Evolutionary conservation across 331 rosid genomes (phyloP).

Genomic region (Malus hybrid): DNA sequence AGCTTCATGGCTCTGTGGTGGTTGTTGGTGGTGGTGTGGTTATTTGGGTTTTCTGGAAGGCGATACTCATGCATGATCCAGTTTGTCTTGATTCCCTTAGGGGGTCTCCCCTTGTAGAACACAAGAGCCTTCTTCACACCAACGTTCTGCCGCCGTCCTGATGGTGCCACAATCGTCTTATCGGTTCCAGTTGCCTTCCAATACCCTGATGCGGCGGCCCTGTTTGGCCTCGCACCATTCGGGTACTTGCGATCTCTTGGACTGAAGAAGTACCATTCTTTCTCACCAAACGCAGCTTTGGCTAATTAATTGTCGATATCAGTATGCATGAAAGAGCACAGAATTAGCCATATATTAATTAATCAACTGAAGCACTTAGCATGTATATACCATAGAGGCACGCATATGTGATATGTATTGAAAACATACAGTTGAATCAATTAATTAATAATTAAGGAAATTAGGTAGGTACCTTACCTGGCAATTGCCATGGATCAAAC

Average conservation of each 20-base stretch:
- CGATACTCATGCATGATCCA: constrained; percentile 31
- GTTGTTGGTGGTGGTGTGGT: constrained; percentile 1
- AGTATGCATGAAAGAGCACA: background rate
- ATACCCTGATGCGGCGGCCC: background rate
- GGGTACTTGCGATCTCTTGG: background rate
- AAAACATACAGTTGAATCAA: background rate
- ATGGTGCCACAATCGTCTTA: background rate
- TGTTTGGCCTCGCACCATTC: background rate
- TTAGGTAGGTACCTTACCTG: constrained; percentile 27
- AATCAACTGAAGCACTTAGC: background rate
- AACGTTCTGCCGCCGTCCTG: background rate
- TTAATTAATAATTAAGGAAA: background rate
- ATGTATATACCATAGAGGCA: background rate
- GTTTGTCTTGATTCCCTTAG: constrained; percentile 34
- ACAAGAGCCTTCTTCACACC: constrained; percentile 2
- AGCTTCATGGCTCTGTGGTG: constrained; percentile 26
- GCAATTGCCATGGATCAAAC: constrained; percentile 65
- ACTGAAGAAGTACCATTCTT: constrained; percentile 1
- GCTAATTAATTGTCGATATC: background rate
- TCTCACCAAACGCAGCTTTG: background rate
- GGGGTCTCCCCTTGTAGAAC: constrained; percentile 1
- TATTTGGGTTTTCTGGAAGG: constrained; percentile 16
- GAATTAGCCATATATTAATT: background rate
- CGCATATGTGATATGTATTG: background rate
- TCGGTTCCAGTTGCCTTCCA: background rate